Evolutionary conservation across 1,284 basidiomycete genomes (phyloP).

Genomic region (Blastosporella zonata): DNA sequence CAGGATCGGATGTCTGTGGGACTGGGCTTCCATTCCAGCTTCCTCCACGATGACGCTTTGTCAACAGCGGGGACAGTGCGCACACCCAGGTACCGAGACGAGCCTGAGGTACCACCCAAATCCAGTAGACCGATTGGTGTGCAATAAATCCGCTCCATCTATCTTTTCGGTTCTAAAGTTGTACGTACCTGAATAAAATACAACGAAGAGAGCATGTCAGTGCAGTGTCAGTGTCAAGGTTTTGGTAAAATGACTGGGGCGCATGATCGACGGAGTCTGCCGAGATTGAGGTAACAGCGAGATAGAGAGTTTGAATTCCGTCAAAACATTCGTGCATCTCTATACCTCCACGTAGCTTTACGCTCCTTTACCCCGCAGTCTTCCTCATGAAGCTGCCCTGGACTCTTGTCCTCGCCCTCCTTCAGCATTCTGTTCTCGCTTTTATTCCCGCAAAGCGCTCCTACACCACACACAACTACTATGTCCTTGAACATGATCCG

Average conservation of each 20-base stretch:
- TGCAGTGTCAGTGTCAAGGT: not conserved
- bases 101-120: slow-evolving; percentile 38
- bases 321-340: not conserved
- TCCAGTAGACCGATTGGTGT: slow-evolving; percentile 3
- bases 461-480: slow-evolving; percentile 88
- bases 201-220: not conserved
- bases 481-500: slow-evolving; percentile 78
- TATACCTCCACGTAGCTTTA: not conserved
- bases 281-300: not conserved
- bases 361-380: slow-evolving; percentile 13
- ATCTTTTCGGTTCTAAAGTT: not conserved
- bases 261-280: slow-evolving; percentile 7
- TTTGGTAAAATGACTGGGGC: not conserved
- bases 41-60: slow-evolving; percentile 63
- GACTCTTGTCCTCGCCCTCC: slow-evolving; percentile 32
- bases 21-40: slow-evolving; percentile 58
- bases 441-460: slow-evolving; percentile 43
- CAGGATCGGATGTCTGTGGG: slow-evolving; percentile 30
- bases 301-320: too few species aligned
- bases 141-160: not conserved
- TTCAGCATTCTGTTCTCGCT: slow-evolving; percentile 27
- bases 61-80: slow-evolving; percentile 34
- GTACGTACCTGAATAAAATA: too few species aligned
- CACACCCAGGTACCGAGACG: slow-evolving; percentile 54
- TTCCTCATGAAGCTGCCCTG: slow-evolving; percentile 37